Conservation (phyloP, 2,329 filamentous ascomycete genomes). For the Aureobasidium leucospermi region DNA sequence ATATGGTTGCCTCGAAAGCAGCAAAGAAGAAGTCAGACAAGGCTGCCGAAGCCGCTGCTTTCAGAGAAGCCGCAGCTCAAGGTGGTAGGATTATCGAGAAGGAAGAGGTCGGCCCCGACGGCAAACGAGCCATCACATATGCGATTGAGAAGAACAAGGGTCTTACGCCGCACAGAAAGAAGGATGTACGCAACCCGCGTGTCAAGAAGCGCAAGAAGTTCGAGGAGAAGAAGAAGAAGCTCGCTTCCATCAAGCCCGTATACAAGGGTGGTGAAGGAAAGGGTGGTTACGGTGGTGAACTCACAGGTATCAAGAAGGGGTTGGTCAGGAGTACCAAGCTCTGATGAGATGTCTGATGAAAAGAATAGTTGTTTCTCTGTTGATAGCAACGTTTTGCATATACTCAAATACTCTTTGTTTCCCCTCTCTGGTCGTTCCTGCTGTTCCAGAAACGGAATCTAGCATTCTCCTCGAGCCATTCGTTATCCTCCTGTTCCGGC, state of each 20-base stretch:
- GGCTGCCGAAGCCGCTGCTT: conserved; percentile 56
- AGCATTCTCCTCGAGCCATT: background rate
- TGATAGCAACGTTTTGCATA: background rate
- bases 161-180: conserved; percentile 78
- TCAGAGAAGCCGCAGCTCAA: conserved; percentile 47
- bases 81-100: conserved; percentile 57
- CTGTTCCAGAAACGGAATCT: background rate
- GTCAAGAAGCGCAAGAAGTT: conserved; percentile 98
- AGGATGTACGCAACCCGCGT: conserved; percentile 88
- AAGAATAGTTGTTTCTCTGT: background rate
- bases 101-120: conserved; percentile 68
- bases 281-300: conserved; percentile 83
- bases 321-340: conserved; percentile 91
- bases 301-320: conserved; percentile 90
- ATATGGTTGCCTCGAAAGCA: conserved; percentile 68
- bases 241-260: conserved; percentile 74
- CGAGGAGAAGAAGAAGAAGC: conserved; percentile 95
- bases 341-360: background rate
- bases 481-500: too few species aligned
- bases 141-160: conserved; percentile 98
- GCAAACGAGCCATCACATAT: conserved; percentile 88
- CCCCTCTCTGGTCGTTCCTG: background rate
- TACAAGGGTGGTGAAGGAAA: conserved; percentile 81
- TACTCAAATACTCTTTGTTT: background rate
- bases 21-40: conserved; percentile 64